Conservation (phyloP, 495 filamentous ascomycete species). For the Evernia prunastri region DNA sequence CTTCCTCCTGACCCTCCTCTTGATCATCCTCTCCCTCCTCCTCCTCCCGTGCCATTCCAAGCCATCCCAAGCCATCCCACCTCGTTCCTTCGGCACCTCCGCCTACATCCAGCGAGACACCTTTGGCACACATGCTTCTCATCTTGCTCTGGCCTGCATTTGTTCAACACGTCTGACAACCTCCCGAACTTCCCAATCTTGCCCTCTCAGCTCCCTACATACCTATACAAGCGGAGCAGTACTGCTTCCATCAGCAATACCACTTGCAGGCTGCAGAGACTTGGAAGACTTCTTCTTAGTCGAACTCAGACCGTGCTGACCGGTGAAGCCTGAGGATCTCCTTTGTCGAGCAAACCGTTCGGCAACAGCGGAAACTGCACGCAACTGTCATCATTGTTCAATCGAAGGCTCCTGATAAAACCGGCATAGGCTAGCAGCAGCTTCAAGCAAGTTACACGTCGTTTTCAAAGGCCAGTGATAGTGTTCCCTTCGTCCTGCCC, state of each 20-base stretch:
- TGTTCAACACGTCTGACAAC: background rate
- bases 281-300: background rate
- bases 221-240: background rate
- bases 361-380: background rate
- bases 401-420: background rate
- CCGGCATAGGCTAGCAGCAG: background rate
- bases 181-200: background rate
- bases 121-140: background rate
- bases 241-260: background rate
- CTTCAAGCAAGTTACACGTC: background rate
- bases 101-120: background rate
- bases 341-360: background rate
- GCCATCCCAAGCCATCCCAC: background rate
- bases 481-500: background rate
- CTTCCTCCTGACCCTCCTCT: background rate
- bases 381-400: background rate
- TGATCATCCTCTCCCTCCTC: background rate
- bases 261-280: background rate
- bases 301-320: background rate
- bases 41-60: background rate
- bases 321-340: background rate
- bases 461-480: background rate
- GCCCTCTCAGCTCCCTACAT: background rate
- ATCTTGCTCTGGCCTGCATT: background rate
- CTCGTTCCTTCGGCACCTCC: background rate